These are phyloP conservation scores for Salix suchowensis DNA, from an alignment of 345 rosid species.

Conservation along the genomic window DNA sequence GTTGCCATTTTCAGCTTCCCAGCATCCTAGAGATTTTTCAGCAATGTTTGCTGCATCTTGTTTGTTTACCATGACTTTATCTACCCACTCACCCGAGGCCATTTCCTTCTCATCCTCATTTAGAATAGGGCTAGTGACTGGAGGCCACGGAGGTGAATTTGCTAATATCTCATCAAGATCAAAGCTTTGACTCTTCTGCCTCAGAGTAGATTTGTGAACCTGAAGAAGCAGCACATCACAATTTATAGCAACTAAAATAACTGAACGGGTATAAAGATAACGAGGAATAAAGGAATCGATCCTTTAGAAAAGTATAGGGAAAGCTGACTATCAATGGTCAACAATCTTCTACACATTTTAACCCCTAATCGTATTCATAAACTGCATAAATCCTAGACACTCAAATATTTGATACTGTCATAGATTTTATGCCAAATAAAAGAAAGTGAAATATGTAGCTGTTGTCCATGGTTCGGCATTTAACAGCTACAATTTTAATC, in stretches of 20 bases:
- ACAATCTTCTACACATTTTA: not conserved
- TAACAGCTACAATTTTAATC: not conserved
- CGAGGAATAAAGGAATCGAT: not conserved
- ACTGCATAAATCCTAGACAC: not conserved
- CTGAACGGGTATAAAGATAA: not conserved
- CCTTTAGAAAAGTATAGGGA: not conserved
- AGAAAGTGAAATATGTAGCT: not conserved
- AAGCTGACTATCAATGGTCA: not conserved
- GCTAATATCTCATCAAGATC: slow-evolving; percentile 82
- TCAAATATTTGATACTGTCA: not conserved
- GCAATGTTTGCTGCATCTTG: slow-evolving; percentile 51
- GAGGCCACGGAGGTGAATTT: slow-evolving; percentile 96
- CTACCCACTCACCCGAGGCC: slow-evolving; percentile 82
- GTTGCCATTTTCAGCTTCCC: slow-evolving; percentile 47
- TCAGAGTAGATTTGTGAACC: slow-evolving; percentile 40
- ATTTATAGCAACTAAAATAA: not conserved
- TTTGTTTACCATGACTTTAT: slow-evolving; percentile 94
- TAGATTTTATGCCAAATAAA: not conserved
- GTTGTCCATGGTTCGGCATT: not conserved
- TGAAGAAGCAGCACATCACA: slow-evolving; percentile 27
- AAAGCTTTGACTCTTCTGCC: slow-evolving; percentile 61
- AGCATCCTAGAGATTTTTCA: slow-evolving; percentile 50
- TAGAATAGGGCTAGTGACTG: slow-evolving; percentile 61
- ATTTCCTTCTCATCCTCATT: slow-evolving; percentile 68
- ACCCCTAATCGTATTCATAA: not conserved